A percentile compares a stretch with the other conserved stretches of the same genome.
Evolutionary conservation across 768 basidiomycete species (phyloP).

Genomic region (Mycena polygramma): DNA sequence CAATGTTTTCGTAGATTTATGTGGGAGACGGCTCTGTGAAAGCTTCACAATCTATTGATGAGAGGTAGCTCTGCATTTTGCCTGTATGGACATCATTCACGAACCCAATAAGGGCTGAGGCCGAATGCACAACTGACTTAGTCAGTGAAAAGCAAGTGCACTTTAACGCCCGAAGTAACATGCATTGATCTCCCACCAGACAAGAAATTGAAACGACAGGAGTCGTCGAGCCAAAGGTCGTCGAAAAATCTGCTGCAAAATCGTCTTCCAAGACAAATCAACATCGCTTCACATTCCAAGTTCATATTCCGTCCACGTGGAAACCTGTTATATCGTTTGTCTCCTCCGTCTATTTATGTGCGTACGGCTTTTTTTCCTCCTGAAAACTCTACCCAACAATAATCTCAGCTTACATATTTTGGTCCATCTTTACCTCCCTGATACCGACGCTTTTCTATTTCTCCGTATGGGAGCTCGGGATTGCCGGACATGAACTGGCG

Average conservation of each 20-base stretch:
- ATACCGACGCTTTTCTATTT: constrained; percentile 90
- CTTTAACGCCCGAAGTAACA: neutral
- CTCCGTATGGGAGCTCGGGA: constrained; percentile 90
- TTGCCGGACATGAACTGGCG: constrained; percentile 86
- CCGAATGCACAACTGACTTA: neutral
- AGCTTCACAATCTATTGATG: neutral
- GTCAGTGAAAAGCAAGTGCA: neutral
- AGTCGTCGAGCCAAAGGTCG: neutral
- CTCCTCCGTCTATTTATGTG: constrained; percentile 71
- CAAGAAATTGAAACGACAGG: neutral
- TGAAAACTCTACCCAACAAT: constrained; percentile 13
- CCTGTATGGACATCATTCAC: neutral
- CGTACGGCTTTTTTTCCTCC: constrained; percentile 39
- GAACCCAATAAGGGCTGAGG: neutral
- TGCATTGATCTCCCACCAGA: neutral
- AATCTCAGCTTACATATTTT: constrained; percentile 77
- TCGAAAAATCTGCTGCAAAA: neutral
- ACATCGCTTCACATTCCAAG: neutral
- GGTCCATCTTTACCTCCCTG: constrained; percentile 86
- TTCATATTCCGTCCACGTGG: constrained; percentile 24
- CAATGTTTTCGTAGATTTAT: constrained; percentile 42
- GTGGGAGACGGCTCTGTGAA: constrained; percentile 35
- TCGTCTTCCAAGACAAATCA: neutral
- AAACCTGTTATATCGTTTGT: constrained; percentile 47
- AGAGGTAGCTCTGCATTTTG: neutral